phyloP scores from a whole-genome alignment of 768 basidiomycete species.

The Kwoniella sp. region DNA sequence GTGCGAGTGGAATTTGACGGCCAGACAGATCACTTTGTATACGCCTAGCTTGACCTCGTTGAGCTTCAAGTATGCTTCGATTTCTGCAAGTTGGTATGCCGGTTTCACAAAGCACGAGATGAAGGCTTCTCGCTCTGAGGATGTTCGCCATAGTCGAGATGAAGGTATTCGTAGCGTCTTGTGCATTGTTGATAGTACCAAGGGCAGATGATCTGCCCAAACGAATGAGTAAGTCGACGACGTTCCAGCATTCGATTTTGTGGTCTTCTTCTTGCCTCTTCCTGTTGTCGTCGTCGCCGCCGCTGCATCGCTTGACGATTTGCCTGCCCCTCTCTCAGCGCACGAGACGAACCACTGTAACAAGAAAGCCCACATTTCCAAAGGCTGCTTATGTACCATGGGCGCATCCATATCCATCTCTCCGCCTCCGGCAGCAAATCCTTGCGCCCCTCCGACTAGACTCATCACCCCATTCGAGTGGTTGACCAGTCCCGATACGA shows the following conservation, averaged over 20 bases:
- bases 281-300: conserved; percentile 56
- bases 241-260: conserved; percentile 59
- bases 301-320: conserved; percentile 54
- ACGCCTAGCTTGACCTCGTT: conserved; percentile 70
- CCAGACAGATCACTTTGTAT: conserved; percentile 84
- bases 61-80: conserved; percentile 83
- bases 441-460: conserved; percentile 27
- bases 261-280: conserved; percentile 50
- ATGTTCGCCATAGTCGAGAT: conserved; percentile 86
- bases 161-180: conserved; percentile 70
- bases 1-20: conserved; percentile 89
- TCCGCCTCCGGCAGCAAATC: conserved; percentile 21
- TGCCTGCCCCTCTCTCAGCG: conserved; percentile 72
- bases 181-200: conserved; percentile 69
- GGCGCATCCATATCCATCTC: conserved; percentile 48
- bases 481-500: conserved; percentile 64
- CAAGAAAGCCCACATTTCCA: conserved; percentile 91
- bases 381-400: conserved; percentile 66
- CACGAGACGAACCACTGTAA: conserved; percentile 86
- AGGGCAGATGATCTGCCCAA: conserved; percentile 77
- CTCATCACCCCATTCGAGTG: conserved; percentile 37
- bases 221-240: conserved; percentile 51
- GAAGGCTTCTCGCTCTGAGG: conserved; percentile 80
- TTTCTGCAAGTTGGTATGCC: conserved; percentile 82
- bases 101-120: conserved; percentile 84